A percentile compares a stretch with the other conserved stretches of the same genome.
phyloP scores from a whole-genome alignment of 2,329 filamentous ascomycete genomes.

The Monilinia laxa region DNA sequence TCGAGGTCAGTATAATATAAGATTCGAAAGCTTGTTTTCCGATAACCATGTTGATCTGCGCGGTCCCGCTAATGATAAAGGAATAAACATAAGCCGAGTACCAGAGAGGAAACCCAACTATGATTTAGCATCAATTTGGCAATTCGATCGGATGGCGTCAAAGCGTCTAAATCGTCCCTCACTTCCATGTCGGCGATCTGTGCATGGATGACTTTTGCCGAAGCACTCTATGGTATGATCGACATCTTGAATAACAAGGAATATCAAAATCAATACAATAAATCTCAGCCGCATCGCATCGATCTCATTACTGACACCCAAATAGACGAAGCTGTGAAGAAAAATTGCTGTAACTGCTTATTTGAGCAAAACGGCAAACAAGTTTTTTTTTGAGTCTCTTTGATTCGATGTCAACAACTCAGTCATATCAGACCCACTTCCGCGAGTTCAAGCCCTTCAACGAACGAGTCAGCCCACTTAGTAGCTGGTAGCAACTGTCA shows the following conservation, averaged over 20 bases:
- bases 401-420: background rate
- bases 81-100: background rate
- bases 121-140: background rate
- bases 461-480: background rate
- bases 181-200: background rate
- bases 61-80: background rate
- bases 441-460: background rate
- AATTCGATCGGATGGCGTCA: slow-evolving; percentile 3
- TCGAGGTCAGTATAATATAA: background rate
- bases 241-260: background rate
- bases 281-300: slow-evolving; percentile 4
- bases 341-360: background rate
- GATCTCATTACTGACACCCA: background rate
- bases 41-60: slow-evolving; percentile 6
- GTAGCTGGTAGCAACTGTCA: background rate
- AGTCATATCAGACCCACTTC: background rate
- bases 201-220: background rate
- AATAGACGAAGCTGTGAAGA: background rate
- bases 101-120: background rate
- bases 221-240: background rate
- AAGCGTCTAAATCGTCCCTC: slow-evolving; percentile 3
- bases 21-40: background rate
- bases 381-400: background rate
- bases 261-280: background rate
- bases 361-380: background rate